phyloP scores from a whole-genome alignment of 805 yeast species.

The Candida lessepsii region DNA sequence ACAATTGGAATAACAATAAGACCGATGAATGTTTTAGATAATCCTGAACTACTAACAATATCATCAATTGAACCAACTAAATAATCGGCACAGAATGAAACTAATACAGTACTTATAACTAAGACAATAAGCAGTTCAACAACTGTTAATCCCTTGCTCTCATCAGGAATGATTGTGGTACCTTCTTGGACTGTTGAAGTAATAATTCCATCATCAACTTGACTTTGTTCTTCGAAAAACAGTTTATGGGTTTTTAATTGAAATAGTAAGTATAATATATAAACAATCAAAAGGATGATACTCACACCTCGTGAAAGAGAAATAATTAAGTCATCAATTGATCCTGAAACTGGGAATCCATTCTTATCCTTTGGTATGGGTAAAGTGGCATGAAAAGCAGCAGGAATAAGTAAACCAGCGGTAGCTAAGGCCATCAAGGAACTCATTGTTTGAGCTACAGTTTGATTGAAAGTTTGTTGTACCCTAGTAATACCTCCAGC shows the following conservation, averaged over 20 bases:
- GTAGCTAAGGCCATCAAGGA: constrained; percentile 89
- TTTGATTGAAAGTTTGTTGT: constrained; percentile 88
- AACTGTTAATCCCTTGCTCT: constrained; percentile 46
- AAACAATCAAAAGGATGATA: constrained; percentile 70
- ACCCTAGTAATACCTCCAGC: constrained; percentile 87
- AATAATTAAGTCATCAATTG: constrained; percentile 52
- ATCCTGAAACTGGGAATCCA: constrained; percentile 41
- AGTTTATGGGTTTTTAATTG: constrained; percentile 84
- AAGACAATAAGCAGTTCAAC: constrained; percentile 55
- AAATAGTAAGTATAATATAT: constrained; percentile 76
- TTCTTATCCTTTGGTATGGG: constrained; percentile 43
- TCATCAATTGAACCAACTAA: constrained; percentile 92
- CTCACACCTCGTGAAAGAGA: constrained; percentile 84
- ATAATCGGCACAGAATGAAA: constrained; percentile 89
- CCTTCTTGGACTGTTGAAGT: constrained; percentile 26
- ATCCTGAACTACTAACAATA: constrained; percentile 77
- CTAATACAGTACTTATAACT: constrained; percentile 66
- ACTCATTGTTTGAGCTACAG: constrained; percentile 97
- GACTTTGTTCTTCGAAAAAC: constrained; percentile 58
- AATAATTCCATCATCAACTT: constrained; percentile 39
- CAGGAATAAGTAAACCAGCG: constrained; percentile 87
- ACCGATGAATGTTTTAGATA: constrained; percentile 94
- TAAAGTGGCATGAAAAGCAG: constrained; percentile 87
- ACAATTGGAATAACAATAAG: constrained; percentile 92
- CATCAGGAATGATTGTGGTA: constrained; percentile 13